These are phyloP conservation scores for Nigrospora oryzae DNA, from an alignment of 2,329 filamentous ascomycete genomes.

Conservation along the genomic window DNA sequence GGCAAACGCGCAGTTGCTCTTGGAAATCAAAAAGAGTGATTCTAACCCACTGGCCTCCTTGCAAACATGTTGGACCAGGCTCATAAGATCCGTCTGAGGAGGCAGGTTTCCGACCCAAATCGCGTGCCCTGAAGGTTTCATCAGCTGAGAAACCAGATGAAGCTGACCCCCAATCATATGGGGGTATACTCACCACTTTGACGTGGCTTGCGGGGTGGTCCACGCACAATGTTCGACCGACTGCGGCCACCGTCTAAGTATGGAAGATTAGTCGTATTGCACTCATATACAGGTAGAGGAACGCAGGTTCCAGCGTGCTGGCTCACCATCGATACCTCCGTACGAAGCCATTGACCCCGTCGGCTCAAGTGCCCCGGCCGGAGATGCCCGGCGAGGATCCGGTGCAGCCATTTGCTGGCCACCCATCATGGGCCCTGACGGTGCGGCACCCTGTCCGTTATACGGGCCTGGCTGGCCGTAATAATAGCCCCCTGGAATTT, in stretches of 20 bases:
- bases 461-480: constrained; percentile 32
- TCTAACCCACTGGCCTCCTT: constrained; percentile 71
- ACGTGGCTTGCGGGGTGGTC: constrained; percentile 47
- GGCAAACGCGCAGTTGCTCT: constrained; percentile 95
- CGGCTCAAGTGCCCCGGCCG: constrained; percentile 12
- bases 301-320: neutral
- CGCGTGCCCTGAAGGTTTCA: constrained; percentile 57
- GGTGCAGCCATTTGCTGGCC: constrained; percentile 24
- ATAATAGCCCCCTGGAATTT: constrained; percentile 30
- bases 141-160: constrained; percentile 3
- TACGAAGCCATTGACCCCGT: constrained; percentile 5
- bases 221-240: constrained; percentile 36
- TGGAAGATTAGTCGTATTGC: too few species aligned
- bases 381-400: constrained; percentile 9
- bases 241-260: constrained; percentile 7
- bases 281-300: neutral
- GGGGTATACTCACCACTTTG: constrained; percentile 46
- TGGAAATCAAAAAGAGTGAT: constrained; percentile 88
- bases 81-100: constrained; percentile 71
- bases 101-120: constrained; percentile 96
- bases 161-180: constrained; percentile 1
- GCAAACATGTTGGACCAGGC: constrained; percentile 85
- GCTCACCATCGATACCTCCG: constrained; percentile 17
- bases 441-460: constrained; percentile 17
- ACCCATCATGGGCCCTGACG: constrained; percentile 23